These are phyloP conservation scores for Leccinellum rugosiceps DNA, from an alignment of 768 basidiomycete genomes.

Conservation along the genomic window DNA sequence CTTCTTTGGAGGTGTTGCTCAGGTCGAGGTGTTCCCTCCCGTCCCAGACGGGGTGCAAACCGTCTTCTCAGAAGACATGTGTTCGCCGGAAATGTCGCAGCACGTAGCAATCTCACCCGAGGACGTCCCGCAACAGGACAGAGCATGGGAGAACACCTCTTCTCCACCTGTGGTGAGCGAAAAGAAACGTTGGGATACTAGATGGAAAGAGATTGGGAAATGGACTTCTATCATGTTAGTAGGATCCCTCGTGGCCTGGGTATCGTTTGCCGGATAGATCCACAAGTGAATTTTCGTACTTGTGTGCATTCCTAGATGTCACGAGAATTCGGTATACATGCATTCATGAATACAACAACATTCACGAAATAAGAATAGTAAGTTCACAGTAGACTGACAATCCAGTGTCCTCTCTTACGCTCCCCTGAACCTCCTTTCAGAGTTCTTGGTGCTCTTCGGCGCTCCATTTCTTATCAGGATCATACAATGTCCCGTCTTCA, in stretches of 20 bases:
- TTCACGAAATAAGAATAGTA: neutral
- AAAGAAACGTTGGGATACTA: constrained; percentile 10
- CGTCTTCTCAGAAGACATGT: neutral
- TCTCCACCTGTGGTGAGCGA: neutral
- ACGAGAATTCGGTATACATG: neutral
- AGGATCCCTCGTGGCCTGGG: constrained; percentile 26
- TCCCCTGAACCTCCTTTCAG: neutral
- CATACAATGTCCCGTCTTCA: constrained; percentile 50
- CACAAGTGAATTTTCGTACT: neutral
- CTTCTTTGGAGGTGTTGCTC: constrained; percentile 86
- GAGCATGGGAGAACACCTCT: neutral
- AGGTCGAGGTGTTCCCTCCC: constrained; percentile 61
- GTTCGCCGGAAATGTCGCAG: neutral
- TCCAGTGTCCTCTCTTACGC: neutral
- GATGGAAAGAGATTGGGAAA: constrained; percentile 28
- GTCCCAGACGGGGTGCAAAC: neutral
- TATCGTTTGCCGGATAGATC: constrained; percentile 20
- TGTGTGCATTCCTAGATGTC: neutral
- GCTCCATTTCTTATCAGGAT: constrained; percentile 27
- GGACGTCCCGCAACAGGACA: neutral
- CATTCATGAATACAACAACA: neutral
- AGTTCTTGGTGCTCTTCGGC: constrained; percentile 12
- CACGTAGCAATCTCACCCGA: neutral
- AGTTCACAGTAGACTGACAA: neutral
- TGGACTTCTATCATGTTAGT: constrained; percentile 28